Evolutionary conservation across 176 grass and related monocot species (phyloP).

Genomic region (Oryza brachyantha): DNA sequence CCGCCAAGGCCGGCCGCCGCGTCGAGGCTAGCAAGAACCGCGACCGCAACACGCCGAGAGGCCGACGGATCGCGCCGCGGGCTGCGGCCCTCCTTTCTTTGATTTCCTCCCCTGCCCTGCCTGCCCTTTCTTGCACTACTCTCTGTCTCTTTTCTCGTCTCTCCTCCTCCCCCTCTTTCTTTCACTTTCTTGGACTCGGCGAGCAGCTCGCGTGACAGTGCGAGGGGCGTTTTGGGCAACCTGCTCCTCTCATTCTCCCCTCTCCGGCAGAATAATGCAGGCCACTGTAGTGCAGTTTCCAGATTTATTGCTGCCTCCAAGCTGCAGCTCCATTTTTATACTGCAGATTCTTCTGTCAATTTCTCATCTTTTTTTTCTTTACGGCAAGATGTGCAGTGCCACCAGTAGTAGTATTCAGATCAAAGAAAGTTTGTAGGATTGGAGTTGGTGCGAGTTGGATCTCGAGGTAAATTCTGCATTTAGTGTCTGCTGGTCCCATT

Average conservation of each 20-base stretch:
- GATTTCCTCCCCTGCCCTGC: neutral
- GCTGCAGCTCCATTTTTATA: neutral
- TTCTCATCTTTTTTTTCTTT: neutral
- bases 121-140: neutral
- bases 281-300: neutral
- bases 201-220: neutral
- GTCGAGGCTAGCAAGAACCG: too few relatives aligned
- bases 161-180: neutral
- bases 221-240: conserved; percentile 30
- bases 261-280: neutral
- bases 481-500: conserved; percentile 8
- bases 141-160: neutral
- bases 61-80: conserved; percentile 26
- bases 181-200: neutral
- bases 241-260: too few relatives aligned
- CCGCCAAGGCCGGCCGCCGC: too few relatives aligned
- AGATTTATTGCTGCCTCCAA: neutral
- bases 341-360: neutral
- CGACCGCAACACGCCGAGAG: neutral
- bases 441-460: conserved; percentile 35
- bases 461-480: conserved; percentile 51
- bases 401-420: neutral
- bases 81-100: neutral
- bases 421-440: neutral
- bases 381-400: neutral